Conservation (phyloP, 2,329 filamentous ascomycete genomes). For the Ploettnerulaceae sp. region DNA sequence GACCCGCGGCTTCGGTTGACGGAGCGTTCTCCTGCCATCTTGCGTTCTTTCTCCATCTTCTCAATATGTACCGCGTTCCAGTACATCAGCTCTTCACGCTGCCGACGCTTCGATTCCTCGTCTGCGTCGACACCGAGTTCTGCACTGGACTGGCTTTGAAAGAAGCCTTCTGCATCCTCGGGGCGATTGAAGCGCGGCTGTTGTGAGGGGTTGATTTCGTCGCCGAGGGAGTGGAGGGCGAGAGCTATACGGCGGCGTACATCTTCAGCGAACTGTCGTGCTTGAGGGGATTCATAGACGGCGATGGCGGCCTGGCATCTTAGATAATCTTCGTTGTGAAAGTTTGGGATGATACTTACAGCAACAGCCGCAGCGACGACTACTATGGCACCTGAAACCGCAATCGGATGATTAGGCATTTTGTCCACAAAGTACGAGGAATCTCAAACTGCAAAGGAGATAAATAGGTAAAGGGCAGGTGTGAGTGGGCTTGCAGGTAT, state of each 20-base stretch:
- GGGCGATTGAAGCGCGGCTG: conserved; percentile 59
- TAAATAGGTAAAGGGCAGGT: too few species aligned
- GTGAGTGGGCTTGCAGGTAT: too few species aligned
- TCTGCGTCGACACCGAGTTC: conserved; percentile 55
- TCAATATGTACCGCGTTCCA: conserved; percentile 56
- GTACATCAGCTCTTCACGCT: conserved; percentile 61
- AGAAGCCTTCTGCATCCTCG: conserved; percentile 61
- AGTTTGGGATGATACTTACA: conserved; percentile 23
- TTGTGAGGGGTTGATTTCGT: conserved; percentile 43
- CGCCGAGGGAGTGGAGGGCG: conserved; percentile 54
- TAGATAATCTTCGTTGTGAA: conserved; percentile 10
- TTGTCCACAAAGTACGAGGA: conserved; percentile 15
- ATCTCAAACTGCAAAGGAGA: conserved; percentile 2
- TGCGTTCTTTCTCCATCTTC: conserved; percentile 40
- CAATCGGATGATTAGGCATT: conserved; percentile 32
- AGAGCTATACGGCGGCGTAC: conserved; percentile 57
- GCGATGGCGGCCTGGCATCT: conserved; percentile 31
- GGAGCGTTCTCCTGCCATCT: conserved; percentile 23
- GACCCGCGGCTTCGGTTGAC: conserved; percentile 29
- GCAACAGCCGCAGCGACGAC: conserved; percentile 32
- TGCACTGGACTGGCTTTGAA: conserved; percentile 43
- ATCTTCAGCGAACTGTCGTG: conserved; percentile 57
- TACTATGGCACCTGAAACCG: conserved; percentile 33
- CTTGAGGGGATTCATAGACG: conserved; percentile 60
- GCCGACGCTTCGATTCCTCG: conserved; percentile 54